phyloP scores from a whole-genome alignment of 2,329 filamentous ascomycete genomes.

The Scedosporium aurantiacum region DNA sequence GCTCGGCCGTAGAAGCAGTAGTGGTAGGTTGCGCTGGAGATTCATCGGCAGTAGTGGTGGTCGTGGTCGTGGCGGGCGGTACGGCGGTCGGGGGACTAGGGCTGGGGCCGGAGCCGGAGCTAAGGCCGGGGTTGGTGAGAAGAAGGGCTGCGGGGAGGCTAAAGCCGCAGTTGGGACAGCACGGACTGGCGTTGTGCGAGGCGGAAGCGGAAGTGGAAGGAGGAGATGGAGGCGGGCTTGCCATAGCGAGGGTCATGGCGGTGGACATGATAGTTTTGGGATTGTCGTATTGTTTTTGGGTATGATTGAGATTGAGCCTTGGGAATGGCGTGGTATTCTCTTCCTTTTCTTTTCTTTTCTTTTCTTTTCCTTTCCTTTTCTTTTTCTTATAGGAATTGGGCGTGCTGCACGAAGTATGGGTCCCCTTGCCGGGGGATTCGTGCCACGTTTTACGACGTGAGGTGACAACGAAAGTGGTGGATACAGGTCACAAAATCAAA shows the following conservation, averaged over 20 bases:
- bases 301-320: too few species aligned
- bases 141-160: constrained; percentile 16
- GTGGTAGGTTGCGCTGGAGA: background rate
- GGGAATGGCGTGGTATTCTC: background rate
- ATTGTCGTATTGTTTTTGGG: background rate
- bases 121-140: background rate
- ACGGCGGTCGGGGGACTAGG: background rate
- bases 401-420: background rate
- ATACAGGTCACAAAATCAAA: too few species aligned
- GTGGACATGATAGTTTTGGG: background rate
- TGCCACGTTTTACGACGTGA: too few species aligned
- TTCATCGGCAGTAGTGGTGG: background rate
- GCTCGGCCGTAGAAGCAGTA: background rate
- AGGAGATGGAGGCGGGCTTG: background rate
- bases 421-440: too few species aligned
- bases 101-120: background rate
- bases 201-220: background rate
- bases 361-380: background rate
- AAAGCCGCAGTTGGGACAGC: constrained; percentile 42
- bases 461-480: too few species aligned
- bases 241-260: constrained; percentile 13
- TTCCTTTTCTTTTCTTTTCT: background rate
- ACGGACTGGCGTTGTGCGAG: constrained; percentile 14
- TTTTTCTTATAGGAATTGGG: background rate
- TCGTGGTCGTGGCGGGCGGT: background rate